These are phyloP conservation scores for Vanrija sp. DNA, from an alignment of 1,284 basidiomycete species.

Conservation along the genomic window DNA sequence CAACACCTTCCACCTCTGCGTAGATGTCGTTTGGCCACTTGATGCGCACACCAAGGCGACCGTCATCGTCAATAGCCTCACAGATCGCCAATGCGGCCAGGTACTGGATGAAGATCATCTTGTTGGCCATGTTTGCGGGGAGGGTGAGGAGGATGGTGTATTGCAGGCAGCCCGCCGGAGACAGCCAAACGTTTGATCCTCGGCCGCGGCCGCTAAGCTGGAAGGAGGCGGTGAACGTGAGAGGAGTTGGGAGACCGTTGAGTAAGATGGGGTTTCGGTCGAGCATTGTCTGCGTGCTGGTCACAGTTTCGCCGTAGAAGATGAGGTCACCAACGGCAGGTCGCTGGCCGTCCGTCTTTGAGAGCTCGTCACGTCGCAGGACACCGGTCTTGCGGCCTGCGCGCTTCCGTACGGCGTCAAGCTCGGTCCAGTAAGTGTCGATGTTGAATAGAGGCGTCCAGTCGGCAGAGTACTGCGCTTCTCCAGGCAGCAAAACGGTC, in stretches of 20 bases:
- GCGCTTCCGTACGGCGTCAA: conserved; percentile 39
- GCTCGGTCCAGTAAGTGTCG: conserved; percentile 45
- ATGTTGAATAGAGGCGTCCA: conserved; percentile 54
- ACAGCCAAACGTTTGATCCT: conserved; percentile 88
- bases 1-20: conserved; percentile 54
- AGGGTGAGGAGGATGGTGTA: conserved; percentile 76
- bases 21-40: conserved; percentile 99
- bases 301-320: conserved; percentile 83
- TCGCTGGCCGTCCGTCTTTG: conserved; percentile 13
- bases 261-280: conserved; percentile 83
- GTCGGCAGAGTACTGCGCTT: conserved; percentile 24
- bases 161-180: conserved; percentile 81
- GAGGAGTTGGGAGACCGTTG: conserved; percentile 64
- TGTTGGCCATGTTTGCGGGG: conserved; percentile 56
- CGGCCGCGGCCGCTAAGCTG: conserved; percentile 87
- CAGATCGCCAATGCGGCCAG: conserved; percentile 85
- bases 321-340: conserved; percentile 65
- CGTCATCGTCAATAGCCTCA: conserved; percentile 61
- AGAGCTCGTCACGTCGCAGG: conserved; percentile 21
- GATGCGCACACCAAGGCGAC: conserved; percentile 62
- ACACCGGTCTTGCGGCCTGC: conserved; percentile 31
- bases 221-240: conserved; percentile 73
- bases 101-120: conserved; percentile 93
- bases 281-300: conserved; percentile 92
- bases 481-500: conserved; percentile 35